These are phyloP conservation scores for Grosmannia clavigera DNA, from an alignment of 2,329 filamentous ascomycete species.

Conservation along the genomic window DNA sequence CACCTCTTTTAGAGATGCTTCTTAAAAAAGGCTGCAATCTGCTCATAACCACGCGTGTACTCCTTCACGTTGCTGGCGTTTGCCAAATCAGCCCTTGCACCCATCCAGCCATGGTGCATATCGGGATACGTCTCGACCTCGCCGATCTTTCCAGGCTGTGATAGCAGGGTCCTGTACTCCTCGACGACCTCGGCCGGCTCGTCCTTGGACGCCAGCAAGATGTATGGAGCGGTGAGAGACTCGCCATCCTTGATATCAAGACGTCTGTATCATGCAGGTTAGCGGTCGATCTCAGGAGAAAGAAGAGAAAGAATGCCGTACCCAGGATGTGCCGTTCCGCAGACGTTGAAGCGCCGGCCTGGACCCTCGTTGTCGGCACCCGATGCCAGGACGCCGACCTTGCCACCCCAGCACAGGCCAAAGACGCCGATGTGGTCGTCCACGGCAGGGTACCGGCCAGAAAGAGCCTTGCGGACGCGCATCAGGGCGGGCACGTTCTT, in stretches of 20 bases:
- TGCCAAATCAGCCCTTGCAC: conserved; percentile 34
- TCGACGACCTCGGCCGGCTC: conserved; percentile 31
- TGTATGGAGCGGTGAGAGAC: conserved; percentile 31
- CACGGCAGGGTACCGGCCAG: conserved; percentile 21
- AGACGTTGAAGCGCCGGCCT: conserved; percentile 23
- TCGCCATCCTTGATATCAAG: conserved; percentile 29
- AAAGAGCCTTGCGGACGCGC: conserved; percentile 19
- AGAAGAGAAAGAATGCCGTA: conserved; percentile 6
- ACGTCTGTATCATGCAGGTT: conserved; percentile 9
- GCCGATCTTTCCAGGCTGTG: conserved; percentile 25
- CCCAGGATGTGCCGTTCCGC: conserved; percentile 21
- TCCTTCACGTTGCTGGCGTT: conserved; percentile 31
- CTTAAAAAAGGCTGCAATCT: conserved; percentile 28
- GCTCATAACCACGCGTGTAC: conserved; percentile 36
- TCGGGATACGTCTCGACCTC: conserved; percentile 35
- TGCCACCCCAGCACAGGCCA: conserved; percentile 40
- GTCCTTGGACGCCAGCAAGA: conserved; percentile 36
- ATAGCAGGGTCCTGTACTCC: conserved; percentile 29
- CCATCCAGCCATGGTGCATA: conserved; percentile 50
- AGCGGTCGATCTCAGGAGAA: neutral
- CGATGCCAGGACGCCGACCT: conserved; percentile 25
- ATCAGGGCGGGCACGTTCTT: conserved; percentile 20
- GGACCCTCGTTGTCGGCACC: conserved; percentile 22
- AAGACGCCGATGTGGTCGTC: conserved; percentile 29
- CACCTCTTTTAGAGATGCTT: too few species aligned